A percentile compares a stretch with the other conserved stretches of the same genome.
Conservation (phyloP, 2,329 filamentous ascomycete genomes). For the Aspergillus tamarii region DNA sequence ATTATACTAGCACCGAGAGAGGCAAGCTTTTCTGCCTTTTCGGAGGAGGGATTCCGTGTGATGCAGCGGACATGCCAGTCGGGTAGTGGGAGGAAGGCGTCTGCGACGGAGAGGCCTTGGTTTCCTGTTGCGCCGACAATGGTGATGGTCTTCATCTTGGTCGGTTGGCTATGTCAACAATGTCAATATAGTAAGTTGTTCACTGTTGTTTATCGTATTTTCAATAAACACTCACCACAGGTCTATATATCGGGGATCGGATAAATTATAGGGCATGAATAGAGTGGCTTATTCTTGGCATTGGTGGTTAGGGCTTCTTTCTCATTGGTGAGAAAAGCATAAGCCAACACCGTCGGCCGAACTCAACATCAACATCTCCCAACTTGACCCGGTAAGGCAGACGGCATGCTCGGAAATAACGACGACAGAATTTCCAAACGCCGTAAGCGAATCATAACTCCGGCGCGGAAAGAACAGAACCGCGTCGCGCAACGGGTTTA, state of each 20-base stretch:
- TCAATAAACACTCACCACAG: fast-evolving
- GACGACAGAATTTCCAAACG: background rate
- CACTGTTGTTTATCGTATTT: background rate
- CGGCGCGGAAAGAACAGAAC: constrained; percentile 44
- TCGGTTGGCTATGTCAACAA: too few relatives aligned
- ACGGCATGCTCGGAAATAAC: constrained; percentile 3
- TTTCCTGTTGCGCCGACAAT: constrained; percentile 43
- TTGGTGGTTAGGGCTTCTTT: constrained; percentile 6
- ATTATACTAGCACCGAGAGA: constrained; percentile 34
- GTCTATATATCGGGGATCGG: background rate
- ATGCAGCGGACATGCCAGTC: constrained; percentile 38
- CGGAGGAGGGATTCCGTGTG: constrained; percentile 32
- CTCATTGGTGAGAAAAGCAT: constrained; percentile 19
- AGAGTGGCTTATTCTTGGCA: background rate
- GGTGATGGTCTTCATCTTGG: constrained; percentile 33
- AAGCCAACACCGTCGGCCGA: constrained; percentile 18
- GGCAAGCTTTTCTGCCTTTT: constrained; percentile 25
- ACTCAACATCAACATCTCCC: background rate
- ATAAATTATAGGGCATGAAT: background rate
- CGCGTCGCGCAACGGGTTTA: constrained; percentile 39
- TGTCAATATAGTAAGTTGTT: background rate
- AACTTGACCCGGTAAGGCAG: background rate
- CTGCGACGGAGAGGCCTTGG: constrained; percentile 35
- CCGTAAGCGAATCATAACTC: constrained; percentile 39
- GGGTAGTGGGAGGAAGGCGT: constrained; percentile 28